Conservation (phyloP, 306 rosid species). For the Cucumis hystrix region DNA sequence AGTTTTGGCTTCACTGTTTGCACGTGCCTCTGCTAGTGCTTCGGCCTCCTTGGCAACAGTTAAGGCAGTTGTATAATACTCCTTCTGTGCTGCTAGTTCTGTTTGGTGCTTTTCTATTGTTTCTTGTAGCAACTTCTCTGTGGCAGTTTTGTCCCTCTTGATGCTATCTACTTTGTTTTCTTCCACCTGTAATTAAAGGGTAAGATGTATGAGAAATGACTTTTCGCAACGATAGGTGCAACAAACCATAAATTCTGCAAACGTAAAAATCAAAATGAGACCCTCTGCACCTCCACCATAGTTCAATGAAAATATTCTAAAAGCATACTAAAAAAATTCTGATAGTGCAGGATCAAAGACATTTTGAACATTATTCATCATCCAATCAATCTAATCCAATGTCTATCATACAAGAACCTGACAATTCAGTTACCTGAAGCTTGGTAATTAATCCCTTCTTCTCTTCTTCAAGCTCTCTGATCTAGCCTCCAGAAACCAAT, state of each 20-base stretch:
- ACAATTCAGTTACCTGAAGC: constrained; percentile 67
- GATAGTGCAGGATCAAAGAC: background rate
- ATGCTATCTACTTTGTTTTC: constrained; percentile 96
- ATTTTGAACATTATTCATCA: background rate
- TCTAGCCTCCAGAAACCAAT: constrained; percentile 59
- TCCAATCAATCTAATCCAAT: background rate
- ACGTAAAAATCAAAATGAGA: background rate
- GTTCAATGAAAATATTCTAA: background rate
- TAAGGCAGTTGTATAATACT: constrained; percentile 77
- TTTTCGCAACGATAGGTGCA: background rate
- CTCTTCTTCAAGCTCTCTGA: constrained; percentile 99
- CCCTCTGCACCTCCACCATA: background rate
- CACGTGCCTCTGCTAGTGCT: constrained; percentile 88
- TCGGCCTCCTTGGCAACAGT: constrained; percentile 95
- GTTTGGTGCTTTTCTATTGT: constrained; percentile 83
- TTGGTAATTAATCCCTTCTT: constrained; percentile 82
- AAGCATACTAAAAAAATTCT: background rate
- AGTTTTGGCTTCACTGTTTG: constrained; percentile 82
- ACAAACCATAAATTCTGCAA: background rate
- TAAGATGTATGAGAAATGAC: constrained; percentile 5
- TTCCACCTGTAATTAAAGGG: constrained; percentile 48
- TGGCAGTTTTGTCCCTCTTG: constrained; percentile 85
- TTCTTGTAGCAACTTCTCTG: constrained; percentile 90
- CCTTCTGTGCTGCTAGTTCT: constrained; percentile 76
- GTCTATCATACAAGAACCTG: background rate